Evolutionary conservation across 176 grass and related monocot species (phyloP).

Genomic region (Panicum miliaceum): DNA sequence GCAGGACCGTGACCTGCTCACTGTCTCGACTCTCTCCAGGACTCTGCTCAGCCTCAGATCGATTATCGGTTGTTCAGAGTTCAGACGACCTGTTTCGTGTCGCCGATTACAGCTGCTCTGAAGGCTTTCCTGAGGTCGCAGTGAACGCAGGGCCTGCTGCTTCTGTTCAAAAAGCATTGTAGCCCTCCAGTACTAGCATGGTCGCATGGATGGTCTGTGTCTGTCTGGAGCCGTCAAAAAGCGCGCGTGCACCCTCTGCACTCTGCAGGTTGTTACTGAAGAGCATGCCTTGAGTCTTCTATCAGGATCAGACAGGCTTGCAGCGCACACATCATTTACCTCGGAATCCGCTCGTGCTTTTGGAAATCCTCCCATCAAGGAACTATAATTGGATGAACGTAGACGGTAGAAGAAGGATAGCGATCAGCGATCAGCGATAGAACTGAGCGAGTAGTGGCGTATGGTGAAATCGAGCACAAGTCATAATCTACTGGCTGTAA

Average conservation of each 20-base stretch:
- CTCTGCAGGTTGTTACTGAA: background rate
- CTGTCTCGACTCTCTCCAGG: background rate
- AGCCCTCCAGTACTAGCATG: too few species aligned
- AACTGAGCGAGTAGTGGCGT: too few species aligned
- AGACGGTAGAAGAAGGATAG: background rate
- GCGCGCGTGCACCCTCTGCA: background rate
- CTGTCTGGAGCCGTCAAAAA: background rate
- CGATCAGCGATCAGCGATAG: too few species aligned
- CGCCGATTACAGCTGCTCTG: background rate
- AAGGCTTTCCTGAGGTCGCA: background rate
- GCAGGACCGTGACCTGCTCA: background rate
- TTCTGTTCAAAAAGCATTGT: background rate
- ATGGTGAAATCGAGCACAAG: background rate
- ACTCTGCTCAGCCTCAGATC: background rate
- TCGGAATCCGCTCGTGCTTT: background rate
- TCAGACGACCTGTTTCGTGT: background rate
- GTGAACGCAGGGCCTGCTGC: background rate
- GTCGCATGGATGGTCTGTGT: background rate
- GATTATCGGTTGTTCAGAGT: background rate
- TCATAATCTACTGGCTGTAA: background rate
- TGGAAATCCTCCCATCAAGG: background rate
- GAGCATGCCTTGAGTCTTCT: background rate
- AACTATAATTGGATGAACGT: background rate
- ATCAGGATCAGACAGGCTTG: slow-evolving; percentile 21
- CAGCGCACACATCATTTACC: slow-evolving; percentile 3